A percentile compares a stretch with the other conserved stretches of the same genome.
Conservation (phyloP, 2,329 filamentous ascomycete species). For the Fusarium zealandicum region DNA sequence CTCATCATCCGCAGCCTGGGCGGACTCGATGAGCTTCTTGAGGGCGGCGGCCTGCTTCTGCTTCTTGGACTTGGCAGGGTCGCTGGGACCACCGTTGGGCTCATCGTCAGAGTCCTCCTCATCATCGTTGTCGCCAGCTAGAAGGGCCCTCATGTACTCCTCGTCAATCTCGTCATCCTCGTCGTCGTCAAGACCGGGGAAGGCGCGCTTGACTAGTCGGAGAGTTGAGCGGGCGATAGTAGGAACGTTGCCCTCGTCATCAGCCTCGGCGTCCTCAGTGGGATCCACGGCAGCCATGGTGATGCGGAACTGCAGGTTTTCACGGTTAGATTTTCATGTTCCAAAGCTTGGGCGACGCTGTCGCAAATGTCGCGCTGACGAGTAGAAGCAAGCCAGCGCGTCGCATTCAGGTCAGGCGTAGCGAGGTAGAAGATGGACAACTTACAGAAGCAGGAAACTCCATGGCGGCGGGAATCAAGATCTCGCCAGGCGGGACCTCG, state of each 20-base stretch:
- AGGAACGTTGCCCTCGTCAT: constrained; percentile 67
- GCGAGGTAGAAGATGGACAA: constrained; percentile 36
- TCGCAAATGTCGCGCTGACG: constrained; percentile 22
- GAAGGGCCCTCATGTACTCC: constrained; percentile 65
- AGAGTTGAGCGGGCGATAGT: constrained; percentile 80
- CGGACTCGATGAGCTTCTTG: constrained; percentile 77
- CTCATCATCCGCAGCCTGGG: constrained; percentile 64
- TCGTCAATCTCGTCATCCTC: constrained; percentile 73
- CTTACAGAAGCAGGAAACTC: constrained; percentile 86
- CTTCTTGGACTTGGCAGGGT: constrained; percentile 88
- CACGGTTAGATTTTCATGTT: constrained; percentile 19
- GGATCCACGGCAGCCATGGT: constrained; percentile 99
- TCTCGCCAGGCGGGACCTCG: constrained; percentile 84
- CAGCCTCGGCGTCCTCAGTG: constrained; percentile 73
- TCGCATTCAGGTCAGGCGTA: background rate
- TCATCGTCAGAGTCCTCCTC: constrained; percentile 65
- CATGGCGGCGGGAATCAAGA: constrained; percentile 79
- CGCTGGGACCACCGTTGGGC: constrained; percentile 87
- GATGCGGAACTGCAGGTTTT: constrained; percentile 78
- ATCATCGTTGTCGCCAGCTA: constrained; percentile 58
- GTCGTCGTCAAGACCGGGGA: constrained; percentile 62
- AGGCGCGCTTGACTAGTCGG: constrained; percentile 82
- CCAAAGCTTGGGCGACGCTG: background rate
- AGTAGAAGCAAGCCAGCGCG: background rate
- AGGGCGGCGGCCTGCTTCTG: constrained; percentile 79